Conservation (phyloP, 176 grass and related monocot genomes). For the Lolium multiflorum region DNA sequence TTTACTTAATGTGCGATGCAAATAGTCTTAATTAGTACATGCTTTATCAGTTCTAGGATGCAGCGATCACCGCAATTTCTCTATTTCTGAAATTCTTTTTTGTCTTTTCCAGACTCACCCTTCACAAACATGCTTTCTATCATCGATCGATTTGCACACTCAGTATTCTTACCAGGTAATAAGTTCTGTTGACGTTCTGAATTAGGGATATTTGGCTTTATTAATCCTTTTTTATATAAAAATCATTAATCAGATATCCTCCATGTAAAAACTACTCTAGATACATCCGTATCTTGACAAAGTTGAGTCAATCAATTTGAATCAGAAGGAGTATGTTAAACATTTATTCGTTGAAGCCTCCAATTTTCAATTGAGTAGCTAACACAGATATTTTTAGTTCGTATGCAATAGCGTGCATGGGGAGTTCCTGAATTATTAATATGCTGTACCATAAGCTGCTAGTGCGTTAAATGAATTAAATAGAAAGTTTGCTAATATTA, state of each 20-base stretch:
- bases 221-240: slow-evolving; percentile 1
- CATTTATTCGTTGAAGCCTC: neutral
- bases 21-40: neutral
- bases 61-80: neutral
- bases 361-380: neutral
- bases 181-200: neutral
- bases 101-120: slow-evolving; percentile 81
- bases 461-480: neutral
- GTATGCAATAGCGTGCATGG: neutral
- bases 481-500: neutral
- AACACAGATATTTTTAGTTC: neutral
- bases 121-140: slow-evolving; percentile 96
- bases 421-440: neutral
- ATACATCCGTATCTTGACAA: too few species aligned
- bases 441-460: neutral
- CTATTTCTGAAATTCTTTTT: slow-evolving; percentile 12
- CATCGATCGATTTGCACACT: slow-evolving; percentile 95
- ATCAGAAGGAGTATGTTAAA: neutral
- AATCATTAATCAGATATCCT: neutral
- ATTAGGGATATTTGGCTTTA: neutral
- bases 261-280: neutral
- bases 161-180: slow-evolving; percentile 96
- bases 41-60: slow-evolving; percentile 1
- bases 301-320: too few species aligned
- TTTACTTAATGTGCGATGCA: too few species aligned